Evolutionary conservation across 805 yeast genomes (phyloP), one percentile per base, ranked within the genome.

Genomic region (Yamadazyma sp.): DNA sequence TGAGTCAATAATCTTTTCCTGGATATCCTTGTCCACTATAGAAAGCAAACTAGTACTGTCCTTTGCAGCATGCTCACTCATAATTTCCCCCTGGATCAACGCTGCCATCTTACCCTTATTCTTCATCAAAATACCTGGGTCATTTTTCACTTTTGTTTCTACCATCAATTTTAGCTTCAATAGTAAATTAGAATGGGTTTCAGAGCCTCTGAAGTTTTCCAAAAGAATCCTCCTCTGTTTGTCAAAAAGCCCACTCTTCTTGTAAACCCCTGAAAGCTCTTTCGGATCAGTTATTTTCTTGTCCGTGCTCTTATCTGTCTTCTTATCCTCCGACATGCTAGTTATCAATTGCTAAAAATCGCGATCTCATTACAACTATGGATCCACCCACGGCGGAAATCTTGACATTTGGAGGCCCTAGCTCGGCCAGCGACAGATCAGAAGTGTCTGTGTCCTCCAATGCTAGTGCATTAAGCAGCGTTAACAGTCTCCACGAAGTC

Each of bases 91-190:
- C 46, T 75, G 80, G 2, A 76, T 69, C 41, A 75, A 51, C 0
- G 80, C 80, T 0, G 71, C 72, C 50, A 72, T 60, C 32, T 67
- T 72, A 2, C 78, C 80, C 37, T 64, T 70, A 52, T 75, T 76
- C 48, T 73, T 64, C 45, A 63, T 53, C 14, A 76, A 51, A 12
- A 76, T 63, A 13, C 64, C 53, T 1, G 80, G 80, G 45, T 76
- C 78, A 23, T 65, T 58, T 31, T 64, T 59, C 16, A 75, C 67
- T 44, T 74, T 75, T 28, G 58, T 52, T 40, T 71, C 76, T 3
- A 76, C 66, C 52, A 75, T 53, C 17, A 69, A 49, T 32, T 63
- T 59, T 28, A 75, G 50, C 41, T 71, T 60, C 18, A 60, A 50
- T 16, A 67, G 51, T 15, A 73, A 52, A 36, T 67, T 66, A n/a